These are phyloP conservation scores for Termitomyces sp. DNA, from an alignment of 768 basidiomycete species.

Conservation along the genomic window DNA sequence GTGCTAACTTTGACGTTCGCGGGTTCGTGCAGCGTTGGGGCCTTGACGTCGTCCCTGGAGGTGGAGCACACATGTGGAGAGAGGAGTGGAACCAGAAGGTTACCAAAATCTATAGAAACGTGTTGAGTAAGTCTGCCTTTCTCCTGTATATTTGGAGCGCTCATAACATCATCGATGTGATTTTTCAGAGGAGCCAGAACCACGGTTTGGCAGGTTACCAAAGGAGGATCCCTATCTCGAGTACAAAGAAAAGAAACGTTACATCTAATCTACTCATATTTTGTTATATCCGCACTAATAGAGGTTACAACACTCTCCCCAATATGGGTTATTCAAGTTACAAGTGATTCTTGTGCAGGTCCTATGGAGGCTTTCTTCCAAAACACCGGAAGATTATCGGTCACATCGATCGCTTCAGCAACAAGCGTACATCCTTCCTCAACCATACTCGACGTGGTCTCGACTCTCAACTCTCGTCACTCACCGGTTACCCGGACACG, in stretches of 20 bases:
- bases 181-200: conserved; percentile 41
- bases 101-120: conserved; percentile 55
- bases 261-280: conserved; percentile 26
- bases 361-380: too few species aligned
- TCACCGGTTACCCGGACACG: neutral
- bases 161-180: conserved; percentile 7
- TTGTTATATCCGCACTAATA: conserved; percentile 2
- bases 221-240: conserved; percentile 55
- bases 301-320: neutral
- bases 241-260: conserved; percentile 46
- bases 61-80: conserved; percentile 83
- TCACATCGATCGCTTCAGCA: neutral
- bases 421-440: too few species aligned
- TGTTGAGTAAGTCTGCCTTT: conserved; percentile 55
- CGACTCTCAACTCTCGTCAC: neutral
- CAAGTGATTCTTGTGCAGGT: neutral
- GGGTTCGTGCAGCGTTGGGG: conserved; percentile 55
- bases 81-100: conserved; percentile 71
- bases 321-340: too few species aligned
- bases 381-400: neutral
- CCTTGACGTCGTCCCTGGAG: conserved; percentile 52
- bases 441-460: neutral
- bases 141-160: conserved; percentile 3
- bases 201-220: conserved; percentile 49
- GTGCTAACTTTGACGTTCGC: conserved; percentile 65